phyloP scores from a whole-genome alignment of 2,329 filamentous ascomycete species.

The Trichoderma guizhouense region DNA sequence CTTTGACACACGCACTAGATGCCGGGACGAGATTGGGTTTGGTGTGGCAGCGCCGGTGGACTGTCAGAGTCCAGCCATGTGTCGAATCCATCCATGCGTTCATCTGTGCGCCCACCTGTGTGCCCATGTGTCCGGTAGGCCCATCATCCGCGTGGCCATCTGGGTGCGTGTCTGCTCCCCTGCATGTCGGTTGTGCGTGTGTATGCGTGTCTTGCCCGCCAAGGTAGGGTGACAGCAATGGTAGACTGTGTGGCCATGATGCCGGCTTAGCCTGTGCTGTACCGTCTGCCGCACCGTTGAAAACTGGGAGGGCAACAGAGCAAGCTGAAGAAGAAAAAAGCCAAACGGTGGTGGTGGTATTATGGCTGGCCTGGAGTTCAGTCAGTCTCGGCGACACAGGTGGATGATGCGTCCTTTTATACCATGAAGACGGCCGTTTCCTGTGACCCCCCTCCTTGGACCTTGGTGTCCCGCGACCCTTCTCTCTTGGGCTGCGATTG shows the following conservation, averaged over 20 bases:
- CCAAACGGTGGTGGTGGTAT: not conserved
- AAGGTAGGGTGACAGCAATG: not conserved
- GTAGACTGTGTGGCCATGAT: not conserved
- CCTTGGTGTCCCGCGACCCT: not conserved
- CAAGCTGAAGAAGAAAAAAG: not conserved
- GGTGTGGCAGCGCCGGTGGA: not conserved
- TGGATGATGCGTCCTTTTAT: slow-evolving; percentile 15
- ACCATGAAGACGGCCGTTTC: not conserved
- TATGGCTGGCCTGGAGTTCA: not conserved
- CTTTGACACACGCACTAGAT: slow-evolving; percentile 8
- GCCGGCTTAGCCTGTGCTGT: not conserved
- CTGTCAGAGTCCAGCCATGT: not conserved
- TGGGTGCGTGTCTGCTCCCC: not conserved
- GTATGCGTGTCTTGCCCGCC: not conserved
- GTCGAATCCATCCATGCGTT: not conserved
- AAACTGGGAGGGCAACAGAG: not conserved
- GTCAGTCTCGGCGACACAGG: not conserved
- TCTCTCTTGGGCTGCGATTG: slow-evolving; percentile 2
- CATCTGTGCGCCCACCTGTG: not conserved
- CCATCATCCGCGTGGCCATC: not conserved
- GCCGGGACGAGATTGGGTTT: slow-evolving; percentile 2
- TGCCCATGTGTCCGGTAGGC: not conserved
- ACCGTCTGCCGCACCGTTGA: not conserved
- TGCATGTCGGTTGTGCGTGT: slow-evolving; percentile 1
- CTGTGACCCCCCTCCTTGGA: not conserved